phyloP scores from a whole-genome alignment of 2,329 filamentous ascomycete species.

The Claviceps sp. region DNA sequence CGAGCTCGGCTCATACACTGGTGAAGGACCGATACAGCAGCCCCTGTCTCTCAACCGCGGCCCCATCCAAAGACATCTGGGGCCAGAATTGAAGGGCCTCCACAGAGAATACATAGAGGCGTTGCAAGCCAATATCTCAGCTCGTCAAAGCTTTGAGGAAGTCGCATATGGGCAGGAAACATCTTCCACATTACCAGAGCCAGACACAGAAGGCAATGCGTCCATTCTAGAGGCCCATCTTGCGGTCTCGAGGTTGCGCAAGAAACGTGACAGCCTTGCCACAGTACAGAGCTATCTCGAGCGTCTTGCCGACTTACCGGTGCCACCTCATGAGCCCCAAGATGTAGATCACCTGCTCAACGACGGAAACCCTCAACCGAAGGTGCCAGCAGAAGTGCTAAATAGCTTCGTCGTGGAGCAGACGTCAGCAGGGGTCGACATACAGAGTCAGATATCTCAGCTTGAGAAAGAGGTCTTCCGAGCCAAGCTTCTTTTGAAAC shows the following conservation, averaged over 20 bases:
- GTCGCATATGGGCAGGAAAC: slow-evolving; percentile 14
- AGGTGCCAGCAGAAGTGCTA: slow-evolving; percentile 38
- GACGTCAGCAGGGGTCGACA: slow-evolving; percentile 23
- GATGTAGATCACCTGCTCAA: slow-evolving; percentile 34
- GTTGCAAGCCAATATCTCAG: slow-evolving; percentile 37
- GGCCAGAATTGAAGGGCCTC: slow-evolving; percentile 29
- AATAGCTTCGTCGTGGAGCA: slow-evolving; percentile 33
- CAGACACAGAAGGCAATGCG: slow-evolving; percentile 7
- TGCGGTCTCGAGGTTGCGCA: slow-evolving; percentile 34
- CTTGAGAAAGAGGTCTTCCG: slow-evolving; percentile 46
- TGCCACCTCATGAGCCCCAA: slow-evolving; percentile 36
- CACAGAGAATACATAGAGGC: slow-evolving; percentile 43
- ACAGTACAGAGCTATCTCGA: slow-evolving; percentile 39
- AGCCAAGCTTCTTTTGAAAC: slow-evolving; percentile 41
- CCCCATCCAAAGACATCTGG: slow-evolving; percentile 20
- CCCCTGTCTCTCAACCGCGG: slow-evolving; percentile 36
- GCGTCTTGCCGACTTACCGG: slow-evolving; percentile 36
- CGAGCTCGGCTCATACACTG: slow-evolving; percentile 35
- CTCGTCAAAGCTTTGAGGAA: slow-evolving; percentile 33
- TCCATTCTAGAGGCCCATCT: slow-evolving; percentile 36
- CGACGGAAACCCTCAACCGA: slow-evolving; percentile 29
- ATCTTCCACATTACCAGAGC: background rate
- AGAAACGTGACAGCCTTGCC: slow-evolving; percentile 36
- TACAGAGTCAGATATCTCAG: slow-evolving; percentile 34
- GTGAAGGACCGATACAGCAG: slow-evolving; percentile 26